Evolutionary conservation across 2,329 filamentous ascomycete species (phyloP).

Genomic region (Aspergillus bombycis): DNA sequence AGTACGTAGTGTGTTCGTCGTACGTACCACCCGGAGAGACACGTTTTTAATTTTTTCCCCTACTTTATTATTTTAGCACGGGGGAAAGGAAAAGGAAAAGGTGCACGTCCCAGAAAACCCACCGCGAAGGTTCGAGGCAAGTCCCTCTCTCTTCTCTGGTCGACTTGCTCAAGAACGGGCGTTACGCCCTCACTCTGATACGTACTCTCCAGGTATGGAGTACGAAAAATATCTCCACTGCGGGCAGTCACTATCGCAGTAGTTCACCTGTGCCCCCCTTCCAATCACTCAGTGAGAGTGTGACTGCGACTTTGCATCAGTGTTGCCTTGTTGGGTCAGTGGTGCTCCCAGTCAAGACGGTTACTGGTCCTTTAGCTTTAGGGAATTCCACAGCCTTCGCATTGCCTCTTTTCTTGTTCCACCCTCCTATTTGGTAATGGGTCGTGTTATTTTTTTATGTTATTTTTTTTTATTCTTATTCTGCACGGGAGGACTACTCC

Average conservation of each 20-base stretch:
- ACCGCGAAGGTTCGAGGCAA: background rate
- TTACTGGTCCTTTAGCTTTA: conserved; percentile 2
- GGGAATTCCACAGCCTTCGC: conserved; percentile 7
- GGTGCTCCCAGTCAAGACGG: conserved; percentile 4
- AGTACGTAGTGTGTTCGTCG: conserved; percentile 1
- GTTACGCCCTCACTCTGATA: background rate
- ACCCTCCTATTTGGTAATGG: conserved; percentile 4
- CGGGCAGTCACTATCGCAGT: background rate
- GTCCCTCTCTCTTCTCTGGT: background rate
- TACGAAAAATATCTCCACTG: background rate
- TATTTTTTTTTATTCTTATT: background rate
- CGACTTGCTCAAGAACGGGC: background rate
- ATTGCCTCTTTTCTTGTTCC: background rate
- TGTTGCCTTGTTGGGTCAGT: conserved; percentile 4
- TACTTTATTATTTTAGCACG: conserved; percentile 4
- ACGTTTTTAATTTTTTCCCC: conserved; percentile 4
- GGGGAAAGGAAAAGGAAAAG: background rate
- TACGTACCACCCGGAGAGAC: conserved; percentile 7
- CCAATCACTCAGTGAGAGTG: conserved; percentile 7
- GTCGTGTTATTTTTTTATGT: background rate
- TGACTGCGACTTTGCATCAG: conserved; percentile 18
- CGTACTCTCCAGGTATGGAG: conserved; percentile 1
- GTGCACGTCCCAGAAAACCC: conserved; percentile 2
- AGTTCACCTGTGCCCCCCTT: background rate
- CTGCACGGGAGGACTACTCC: background rate